Conservation (phyloP, 2,329 filamentous ascomycete species). For the Paecilomyces sp. region DNA sequence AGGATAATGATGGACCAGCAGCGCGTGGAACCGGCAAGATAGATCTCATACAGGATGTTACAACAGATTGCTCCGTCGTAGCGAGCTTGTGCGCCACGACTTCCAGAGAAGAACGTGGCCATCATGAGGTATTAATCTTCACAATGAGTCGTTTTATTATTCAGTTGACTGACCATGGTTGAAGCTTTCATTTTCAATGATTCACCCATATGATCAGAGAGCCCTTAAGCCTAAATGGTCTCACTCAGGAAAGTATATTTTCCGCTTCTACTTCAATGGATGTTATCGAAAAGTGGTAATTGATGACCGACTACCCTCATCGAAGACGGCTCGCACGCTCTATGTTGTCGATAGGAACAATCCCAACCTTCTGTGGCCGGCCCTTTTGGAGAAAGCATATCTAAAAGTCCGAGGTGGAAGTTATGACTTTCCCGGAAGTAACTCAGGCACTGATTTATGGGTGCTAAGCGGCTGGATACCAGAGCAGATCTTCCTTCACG, state of each 20-base stretch:
- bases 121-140: slow-evolving; percentile 51
- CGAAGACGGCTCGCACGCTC: slow-evolving; percentile 62
- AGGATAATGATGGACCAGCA: slow-evolving; percentile 28
- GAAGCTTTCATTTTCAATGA: slow-evolving; percentile 62
- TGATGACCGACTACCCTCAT: slow-evolving; percentile 80
- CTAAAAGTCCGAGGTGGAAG: slow-evolving; percentile 80
- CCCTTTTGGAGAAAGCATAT: slow-evolving; percentile 91
- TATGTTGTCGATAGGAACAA: slow-evolving; percentile 85
- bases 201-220: slow-evolving; percentile 66
- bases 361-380: slow-evolving; percentile 78
- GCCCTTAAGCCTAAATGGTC: slow-evolving; percentile 57
- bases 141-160: not conserved
- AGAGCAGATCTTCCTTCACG: slow-evolving; percentile 87
- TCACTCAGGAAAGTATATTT: slow-evolving; percentile 77
- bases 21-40: slow-evolving; percentile 55
- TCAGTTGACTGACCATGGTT: not conserved
- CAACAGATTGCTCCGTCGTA: slow-evolving; percentile 94
- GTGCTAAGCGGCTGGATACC: slow-evolving; percentile 94
- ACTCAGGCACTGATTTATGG: slow-evolving; percentile 91
- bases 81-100: slow-evolving; percentile 84
- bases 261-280: slow-evolving; percentile 93
- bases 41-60: slow-evolving; percentile 90
- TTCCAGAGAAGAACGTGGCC: slow-evolving; percentile 60
- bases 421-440: slow-evolving; percentile 96
- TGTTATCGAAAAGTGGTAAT: slow-evolving; percentile 81